Conservation (phyloP, 441 rosid genomes). For the Croton setiger region DNA sequence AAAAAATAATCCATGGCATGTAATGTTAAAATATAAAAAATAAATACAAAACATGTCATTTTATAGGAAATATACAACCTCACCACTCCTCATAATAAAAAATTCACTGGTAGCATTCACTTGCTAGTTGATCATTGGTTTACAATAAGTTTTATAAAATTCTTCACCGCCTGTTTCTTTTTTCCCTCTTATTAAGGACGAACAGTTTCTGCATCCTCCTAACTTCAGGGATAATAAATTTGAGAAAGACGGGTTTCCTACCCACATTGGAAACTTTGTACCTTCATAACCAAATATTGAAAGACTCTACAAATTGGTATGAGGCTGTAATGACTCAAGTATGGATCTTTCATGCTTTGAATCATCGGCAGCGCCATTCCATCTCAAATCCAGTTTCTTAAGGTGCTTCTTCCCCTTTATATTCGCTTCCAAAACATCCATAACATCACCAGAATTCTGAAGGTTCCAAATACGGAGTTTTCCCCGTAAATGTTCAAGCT, state of each 20-base stretch:
- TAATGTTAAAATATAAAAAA: no score
- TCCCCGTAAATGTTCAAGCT: conserved; percentile 29
- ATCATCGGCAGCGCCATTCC: conserved; percentile 26
- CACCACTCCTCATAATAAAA: no score
- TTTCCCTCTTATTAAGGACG: no score
- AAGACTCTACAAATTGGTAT: conserved; percentile 11
- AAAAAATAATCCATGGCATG: no score
- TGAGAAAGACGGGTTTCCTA: conserved; percentile 28
- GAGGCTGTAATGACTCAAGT: conserved; percentile 11
- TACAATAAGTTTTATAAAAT: no score
- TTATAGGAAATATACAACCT: no score
- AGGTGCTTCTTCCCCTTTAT: conserved; percentile 30
- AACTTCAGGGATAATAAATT: conserved; percentile 26
- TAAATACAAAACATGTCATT: no score
- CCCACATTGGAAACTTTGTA: conserved; percentile 37
- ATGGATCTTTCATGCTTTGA: conserved; percentile 21
- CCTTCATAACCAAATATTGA: conserved; percentile 26
- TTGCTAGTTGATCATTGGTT: no score
- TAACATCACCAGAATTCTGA: conserved; percentile 16
- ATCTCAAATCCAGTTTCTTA: conserved; percentile 21
- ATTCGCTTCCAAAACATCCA: conserved; percentile 36
- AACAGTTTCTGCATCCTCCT: conserved; percentile 24
- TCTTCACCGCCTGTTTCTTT: no score
- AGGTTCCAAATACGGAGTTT: conserved; percentile 26
- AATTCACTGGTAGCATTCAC: no score